These are phyloP conservation scores for Monosporascus cannonballus DNA, from an alignment of 2,329 filamentous ascomycete genomes.

Conservation along the genomic window DNA sequence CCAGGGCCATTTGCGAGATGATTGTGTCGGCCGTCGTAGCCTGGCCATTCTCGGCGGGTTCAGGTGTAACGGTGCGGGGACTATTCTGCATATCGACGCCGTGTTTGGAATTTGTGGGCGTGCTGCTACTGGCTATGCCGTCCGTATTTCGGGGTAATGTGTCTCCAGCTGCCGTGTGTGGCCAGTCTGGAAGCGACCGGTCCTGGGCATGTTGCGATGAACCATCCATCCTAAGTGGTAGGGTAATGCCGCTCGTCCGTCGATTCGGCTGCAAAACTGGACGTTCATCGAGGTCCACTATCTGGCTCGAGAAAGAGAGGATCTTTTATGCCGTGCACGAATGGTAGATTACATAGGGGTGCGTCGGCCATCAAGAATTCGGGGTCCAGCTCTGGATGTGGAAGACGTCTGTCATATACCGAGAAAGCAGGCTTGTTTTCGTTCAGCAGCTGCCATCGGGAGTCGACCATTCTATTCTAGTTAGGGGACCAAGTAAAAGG, in stretches of 20 bases:
- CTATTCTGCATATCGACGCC: slow-evolving; percentile 31
- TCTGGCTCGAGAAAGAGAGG: slow-evolving; percentile 14
- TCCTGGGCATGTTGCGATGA: slow-evolving; percentile 32
- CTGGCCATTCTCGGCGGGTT: slow-evolving; percentile 35
- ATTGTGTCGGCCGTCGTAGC: slow-evolving; percentile 10
- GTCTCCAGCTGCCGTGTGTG: slow-evolving; percentile 23
- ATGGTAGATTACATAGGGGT: slow-evolving; percentile 11
- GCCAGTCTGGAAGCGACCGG: slow-evolving; percentile 29
- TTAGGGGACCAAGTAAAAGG: not conserved
- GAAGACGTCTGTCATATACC: slow-evolving; percentile 16
- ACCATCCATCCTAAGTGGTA: slow-evolving; percentile 41
- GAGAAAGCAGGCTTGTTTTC: slow-evolving; percentile 8
- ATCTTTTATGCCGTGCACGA: slow-evolving; percentile 9
- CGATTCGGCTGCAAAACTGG: slow-evolving; percentile 34
- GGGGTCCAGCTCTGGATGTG: slow-evolving; percentile 9
- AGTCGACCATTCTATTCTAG: not conserved
- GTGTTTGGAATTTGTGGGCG: slow-evolving; percentile 21
- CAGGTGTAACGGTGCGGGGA: slow-evolving; percentile 63
- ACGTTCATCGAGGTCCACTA: slow-evolving; percentile 20
- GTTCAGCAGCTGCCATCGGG: slow-evolving; percentile 9
- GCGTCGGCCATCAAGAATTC: slow-evolving; percentile 14
- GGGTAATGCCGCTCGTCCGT: slow-evolving; percentile 38
- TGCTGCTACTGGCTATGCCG: slow-evolving; percentile 11
- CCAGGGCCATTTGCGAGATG: slow-evolving; percentile 24
- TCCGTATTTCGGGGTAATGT: slow-evolving; percentile 16